Base-by-base conservation (phyloP, 73 alveolate species). In the Paramecium octaurelia region DNA sequence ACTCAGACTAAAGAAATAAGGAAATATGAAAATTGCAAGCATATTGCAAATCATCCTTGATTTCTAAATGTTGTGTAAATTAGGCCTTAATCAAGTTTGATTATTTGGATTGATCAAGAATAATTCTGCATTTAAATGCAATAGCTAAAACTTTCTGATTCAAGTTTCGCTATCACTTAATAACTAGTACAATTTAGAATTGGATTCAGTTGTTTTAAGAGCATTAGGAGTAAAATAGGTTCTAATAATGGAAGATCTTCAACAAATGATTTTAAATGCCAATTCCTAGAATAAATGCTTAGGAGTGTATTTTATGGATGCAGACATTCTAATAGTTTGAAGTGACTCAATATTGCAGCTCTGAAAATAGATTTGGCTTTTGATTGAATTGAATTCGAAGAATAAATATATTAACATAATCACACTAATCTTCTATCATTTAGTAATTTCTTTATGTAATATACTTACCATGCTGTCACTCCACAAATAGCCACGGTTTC, bases 361-460 rank as follows among this genome's bases (percentile, higher is more conserved):
- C 0, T 68, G 2, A 23, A 3, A 21, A 24, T 68, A 20, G 69
- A 54, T 54, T 16, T 54, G 69, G 21, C 36, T 18, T 54, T 54
- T 54, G 18, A 54, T 54, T 54, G 69, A 68, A 68, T 68, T 68
- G 18, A 27, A 68, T 68, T 68, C 46, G 23, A 34, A 68, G 21
- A 68, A 68, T 68, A 68, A 68, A 14, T 31, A 68, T 31, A 68
- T 68, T 68, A 31, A 68, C 46, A 68, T 68, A 68, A 73, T 80
- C 91, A 80, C 24, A 80, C 91, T 20, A 80, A 43, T 80, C 91
- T 80, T 24, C 91, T 80, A 46, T 80, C 91, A 42, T 80, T 80
- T 0, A 80, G 46, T 8, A 80, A 80, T 44, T 80, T 80, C 29
- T 80, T 80, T 44, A 80, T 80, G 44, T 44, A 80, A 34, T 42